Conservation (phyloP, 345 rosid genomes). For the Salix udensis region DNA sequence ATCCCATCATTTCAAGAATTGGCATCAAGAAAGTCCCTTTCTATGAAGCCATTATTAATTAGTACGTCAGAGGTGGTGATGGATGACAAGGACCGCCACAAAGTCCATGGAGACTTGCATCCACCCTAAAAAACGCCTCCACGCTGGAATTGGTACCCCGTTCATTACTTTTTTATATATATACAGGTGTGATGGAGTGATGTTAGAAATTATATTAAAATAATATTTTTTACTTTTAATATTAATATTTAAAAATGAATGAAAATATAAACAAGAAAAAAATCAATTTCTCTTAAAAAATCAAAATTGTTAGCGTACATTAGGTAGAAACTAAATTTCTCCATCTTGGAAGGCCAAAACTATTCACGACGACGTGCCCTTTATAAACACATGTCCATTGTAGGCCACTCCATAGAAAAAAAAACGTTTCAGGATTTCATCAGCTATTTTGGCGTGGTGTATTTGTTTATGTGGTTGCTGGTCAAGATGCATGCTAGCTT, state of each 20-base stretch:
- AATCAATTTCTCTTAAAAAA: too few relatives aligned
- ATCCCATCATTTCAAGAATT: background rate
- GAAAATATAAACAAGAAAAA: too few relatives aligned
- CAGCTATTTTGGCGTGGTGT: background rate
- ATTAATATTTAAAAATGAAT: too few relatives aligned
- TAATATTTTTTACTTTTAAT: too few relatives aligned
- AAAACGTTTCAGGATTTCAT: background rate
- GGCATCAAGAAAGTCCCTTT: slow-evolving; percentile 4
- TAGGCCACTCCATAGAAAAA: background rate
- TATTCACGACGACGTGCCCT: background rate
- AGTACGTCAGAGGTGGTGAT: background rate
- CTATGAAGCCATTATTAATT: slow-evolving; percentile 15
- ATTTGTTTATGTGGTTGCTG: background rate
- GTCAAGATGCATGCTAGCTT: background rate
- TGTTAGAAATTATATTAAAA: too few relatives aligned
- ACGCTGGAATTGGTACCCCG: background rate
- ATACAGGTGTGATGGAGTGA: too few relatives aligned
- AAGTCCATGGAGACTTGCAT: slow-evolving; percentile 14
- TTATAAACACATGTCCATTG: background rate
- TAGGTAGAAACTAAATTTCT: background rate
- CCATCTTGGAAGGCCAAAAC: background rate
- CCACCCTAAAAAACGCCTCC: background rate
- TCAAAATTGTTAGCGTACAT: background rate
- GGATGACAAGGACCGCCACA: slow-evolving; percentile 29
- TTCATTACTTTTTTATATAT: too few relatives aligned